These are phyloP conservation scores for Pythium inflatum DNA, from an alignment of 352 stramenopile genomes.

Conservation along the genomic window DNA sequence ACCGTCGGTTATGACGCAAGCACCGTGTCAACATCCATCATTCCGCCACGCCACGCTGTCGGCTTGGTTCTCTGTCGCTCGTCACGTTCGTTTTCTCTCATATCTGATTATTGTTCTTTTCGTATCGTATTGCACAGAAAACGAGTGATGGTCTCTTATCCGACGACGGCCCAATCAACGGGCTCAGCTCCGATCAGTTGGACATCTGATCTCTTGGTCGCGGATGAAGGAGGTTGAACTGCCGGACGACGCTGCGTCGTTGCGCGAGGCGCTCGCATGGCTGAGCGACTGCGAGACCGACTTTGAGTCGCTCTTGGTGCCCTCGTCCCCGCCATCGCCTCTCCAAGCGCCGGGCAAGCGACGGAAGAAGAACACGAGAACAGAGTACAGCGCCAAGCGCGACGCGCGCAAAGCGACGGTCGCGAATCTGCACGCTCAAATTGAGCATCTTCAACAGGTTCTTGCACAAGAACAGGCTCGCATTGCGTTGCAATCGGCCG, in stretches of 20 bases:
- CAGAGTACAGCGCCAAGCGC: not conserved
- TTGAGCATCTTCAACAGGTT: not conserved
- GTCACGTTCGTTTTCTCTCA: too few species aligned
- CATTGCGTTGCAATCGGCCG: not conserved
- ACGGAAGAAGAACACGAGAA: not conserved
- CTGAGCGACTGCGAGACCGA: slow-evolving; percentile 15
- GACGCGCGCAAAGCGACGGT: slow-evolving; percentile 1
- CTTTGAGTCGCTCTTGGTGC: not conserved
- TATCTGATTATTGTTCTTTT: not conserved
- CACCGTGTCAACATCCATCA: too few species aligned
- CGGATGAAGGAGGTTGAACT: too few species aligned
- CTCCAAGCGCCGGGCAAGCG: not conserved
- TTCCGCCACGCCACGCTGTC: too few species aligned
- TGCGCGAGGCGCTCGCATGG: slow-evolving; percentile 5
- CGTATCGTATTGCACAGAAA: not conserved
- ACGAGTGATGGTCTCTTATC: not conserved
- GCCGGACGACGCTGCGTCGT: not conserved
- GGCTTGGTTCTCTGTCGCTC: too few species aligned
- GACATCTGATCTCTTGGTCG: not conserved
- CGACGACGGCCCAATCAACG: not conserved
- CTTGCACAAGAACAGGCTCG: not conserved
- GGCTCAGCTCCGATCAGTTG: not conserved
- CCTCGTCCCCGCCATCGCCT: not conserved
- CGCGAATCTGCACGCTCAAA: not conserved
- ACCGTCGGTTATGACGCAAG: too few species aligned